Percentiles rank a stretch among this genome's conserved stretches.
phyloP scores from a whole-genome alignment of 306 rosid genomes.

The Citrullus colocynthis region DNA sequence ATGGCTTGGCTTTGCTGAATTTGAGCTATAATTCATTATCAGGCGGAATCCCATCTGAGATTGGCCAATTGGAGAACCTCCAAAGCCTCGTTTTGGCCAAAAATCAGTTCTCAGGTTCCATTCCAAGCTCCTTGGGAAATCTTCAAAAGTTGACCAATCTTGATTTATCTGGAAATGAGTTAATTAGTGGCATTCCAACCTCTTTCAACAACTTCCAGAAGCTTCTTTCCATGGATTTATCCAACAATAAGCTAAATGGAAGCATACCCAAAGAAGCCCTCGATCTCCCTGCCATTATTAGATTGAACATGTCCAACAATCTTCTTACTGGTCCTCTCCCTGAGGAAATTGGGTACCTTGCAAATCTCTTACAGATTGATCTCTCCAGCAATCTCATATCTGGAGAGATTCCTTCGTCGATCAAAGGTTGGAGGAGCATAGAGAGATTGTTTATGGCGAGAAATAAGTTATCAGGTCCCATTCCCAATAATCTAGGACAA shows the following conservation, averaged over 20 bases:
- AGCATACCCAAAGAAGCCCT: slow-evolving; percentile 43
- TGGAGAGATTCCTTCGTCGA: slow-evolving; percentile 40
- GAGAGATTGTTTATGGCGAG: neutral
- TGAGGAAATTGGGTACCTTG: slow-evolving; percentile 25
- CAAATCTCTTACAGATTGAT: slow-evolving; percentile 34
- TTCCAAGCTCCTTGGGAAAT: slow-evolving; percentile 48
- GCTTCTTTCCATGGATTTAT: slow-evolving; percentile 44
- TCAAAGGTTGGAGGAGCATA: slow-evolving; percentile 4
- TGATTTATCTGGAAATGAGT: slow-evolving; percentile 45
- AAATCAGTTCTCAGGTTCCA: slow-evolving; percentile 34
- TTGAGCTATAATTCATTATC: slow-evolving; percentile 38
- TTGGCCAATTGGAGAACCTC: slow-evolving; percentile 36
- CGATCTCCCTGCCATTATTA: slow-evolving; percentile 26
- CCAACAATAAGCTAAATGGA: slow-evolving; percentile 50
- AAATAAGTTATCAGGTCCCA: slow-evolving; percentile 17
- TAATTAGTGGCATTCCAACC: slow-evolving; percentile 28
- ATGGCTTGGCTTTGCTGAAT: slow-evolving; percentile 37
- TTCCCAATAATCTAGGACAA: slow-evolving; percentile 37
- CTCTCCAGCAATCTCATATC: slow-evolving; percentile 37
- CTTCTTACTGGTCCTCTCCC: slow-evolving; percentile 51
- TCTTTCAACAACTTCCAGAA: slow-evolving; percentile 33
- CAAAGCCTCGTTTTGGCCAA: slow-evolving; percentile 29
- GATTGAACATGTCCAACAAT: slow-evolving; percentile 47
- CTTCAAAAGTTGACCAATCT: slow-evolving; percentile 30
- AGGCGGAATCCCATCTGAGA: slow-evolving; percentile 48